These are phyloP conservation scores for Lolium rigidum DNA, from an alignment of 176 grass and related monocot species.

Conservation along the genomic window DNA sequence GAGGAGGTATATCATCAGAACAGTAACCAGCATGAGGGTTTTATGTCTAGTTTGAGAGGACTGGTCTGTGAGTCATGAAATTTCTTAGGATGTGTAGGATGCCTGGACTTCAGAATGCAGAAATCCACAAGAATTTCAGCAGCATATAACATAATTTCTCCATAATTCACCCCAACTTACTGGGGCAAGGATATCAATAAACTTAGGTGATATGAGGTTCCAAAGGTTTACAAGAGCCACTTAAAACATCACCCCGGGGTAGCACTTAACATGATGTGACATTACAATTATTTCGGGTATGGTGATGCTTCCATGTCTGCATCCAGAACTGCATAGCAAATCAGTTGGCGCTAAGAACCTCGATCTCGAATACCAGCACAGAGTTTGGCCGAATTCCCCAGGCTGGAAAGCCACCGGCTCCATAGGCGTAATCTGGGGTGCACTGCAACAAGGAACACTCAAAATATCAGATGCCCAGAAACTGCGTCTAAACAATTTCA, in stretches of 20 bases:
- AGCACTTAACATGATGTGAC: constrained; percentile 2
- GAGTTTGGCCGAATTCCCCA: constrained; percentile 95
- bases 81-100: background rate
- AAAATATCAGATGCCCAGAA: constrained; percentile 3
- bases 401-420: constrained; percentile 61
- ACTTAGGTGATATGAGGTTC: background rate
- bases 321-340: constrained; percentile 18
- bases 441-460: constrained; percentile 61
- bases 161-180: background rate
- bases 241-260: background rate
- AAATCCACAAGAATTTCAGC: background rate
- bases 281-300: constrained; percentile 45
- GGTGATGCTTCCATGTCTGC: background rate
- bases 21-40: background rate
- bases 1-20: background rate
- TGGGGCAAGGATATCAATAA: background rate
- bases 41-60: background rate
- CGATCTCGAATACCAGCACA: constrained; percentile 77
- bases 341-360: constrained; percentile 74
- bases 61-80: background rate
- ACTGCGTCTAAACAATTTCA: background rate
- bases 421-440: constrained; percentile 93
- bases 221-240: constrained; percentile 15
- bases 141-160: background rate
- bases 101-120: background rate